Evolutionary conservation across 116 monocot species (phyloP).

Genomic region (Dioscorea cayenensis): DNA sequence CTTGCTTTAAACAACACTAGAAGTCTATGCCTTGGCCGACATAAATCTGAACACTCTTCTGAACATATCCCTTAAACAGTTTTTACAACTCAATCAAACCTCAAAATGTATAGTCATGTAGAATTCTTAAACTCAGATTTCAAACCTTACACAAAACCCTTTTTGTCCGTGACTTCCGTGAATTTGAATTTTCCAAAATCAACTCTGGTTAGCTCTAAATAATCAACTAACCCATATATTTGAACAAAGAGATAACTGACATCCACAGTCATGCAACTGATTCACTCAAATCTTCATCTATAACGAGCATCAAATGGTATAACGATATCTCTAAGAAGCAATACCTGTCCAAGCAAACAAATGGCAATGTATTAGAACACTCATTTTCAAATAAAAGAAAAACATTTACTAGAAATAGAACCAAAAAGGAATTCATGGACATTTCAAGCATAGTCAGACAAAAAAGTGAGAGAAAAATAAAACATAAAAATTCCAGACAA

Average conservation of each 20-base stretch:
- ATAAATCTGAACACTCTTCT: slow-evolving; percentile 24
- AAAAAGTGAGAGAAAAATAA: too few relatives aligned
- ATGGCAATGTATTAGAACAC: slow-evolving; percentile 1
- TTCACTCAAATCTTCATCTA: slow-evolving; percentile 12
- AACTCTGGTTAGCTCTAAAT: slow-evolving; percentile 26
- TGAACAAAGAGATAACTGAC: slow-evolving; percentile 4
- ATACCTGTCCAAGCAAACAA: slow-evolving; percentile 18
- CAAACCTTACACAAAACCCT: slow-evolving; percentile 23
- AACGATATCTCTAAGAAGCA: slow-evolving; percentile 22
- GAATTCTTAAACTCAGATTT: slow-evolving; percentile 22
- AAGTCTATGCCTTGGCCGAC: slow-evolving; percentile 11
- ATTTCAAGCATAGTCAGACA: too few relatives aligned
- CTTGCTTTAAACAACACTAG: slow-evolving; percentile 13
- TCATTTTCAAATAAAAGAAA: background rate
- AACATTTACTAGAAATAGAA: too few relatives aligned
- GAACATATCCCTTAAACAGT: slow-evolving; percentile 23
- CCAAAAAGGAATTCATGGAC: background rate
- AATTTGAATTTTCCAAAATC: slow-evolving; percentile 16
- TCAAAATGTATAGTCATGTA: slow-evolving; percentile 20
- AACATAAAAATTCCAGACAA: too few relatives aligned
- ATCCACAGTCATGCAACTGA: slow-evolving; percentile 19
- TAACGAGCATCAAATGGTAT: slow-evolving; percentile 13
- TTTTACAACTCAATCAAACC: slow-evolving; percentile 33
- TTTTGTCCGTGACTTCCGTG: slow-evolving; percentile 15
- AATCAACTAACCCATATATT: slow-evolving; percentile 17